Evolutionary conservation across 2,329 filamentous ascomycete genomes (phyloP).

Genomic region (Cryphonectria radicalis): DNA sequence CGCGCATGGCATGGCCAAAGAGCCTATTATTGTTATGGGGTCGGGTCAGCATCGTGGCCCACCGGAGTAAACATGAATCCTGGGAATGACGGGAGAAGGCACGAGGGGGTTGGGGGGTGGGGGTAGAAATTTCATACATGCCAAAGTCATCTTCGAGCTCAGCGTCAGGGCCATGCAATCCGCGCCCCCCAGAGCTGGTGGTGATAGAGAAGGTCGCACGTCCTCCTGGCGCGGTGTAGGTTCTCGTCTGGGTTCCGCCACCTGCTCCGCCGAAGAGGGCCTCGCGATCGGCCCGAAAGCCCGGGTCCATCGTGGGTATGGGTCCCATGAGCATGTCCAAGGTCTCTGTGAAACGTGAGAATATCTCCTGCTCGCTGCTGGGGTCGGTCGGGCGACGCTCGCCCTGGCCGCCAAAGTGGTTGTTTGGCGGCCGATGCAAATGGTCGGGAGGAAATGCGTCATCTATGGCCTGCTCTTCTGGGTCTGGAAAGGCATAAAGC

Average conservation of each 20-base stretch:
- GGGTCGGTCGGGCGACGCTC: constrained; percentile 31
- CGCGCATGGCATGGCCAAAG: constrained; percentile 51
- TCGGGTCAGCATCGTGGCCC: constrained; percentile 39
- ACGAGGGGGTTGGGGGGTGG: background rate
- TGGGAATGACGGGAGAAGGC: constrained; percentile 19
- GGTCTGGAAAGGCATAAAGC: constrained; percentile 49
- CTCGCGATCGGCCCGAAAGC: constrained; percentile 15
- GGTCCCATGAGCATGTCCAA: constrained; percentile 46
- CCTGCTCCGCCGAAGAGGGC: constrained; percentile 13
- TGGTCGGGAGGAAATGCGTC: constrained; percentile 44
- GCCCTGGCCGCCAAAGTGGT: constrained; percentile 8
- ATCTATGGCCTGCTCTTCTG: constrained; percentile 63
- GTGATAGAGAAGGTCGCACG: constrained; percentile 27
- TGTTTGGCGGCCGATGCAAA: constrained; percentile 36
- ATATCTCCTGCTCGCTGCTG: constrained; percentile 41
- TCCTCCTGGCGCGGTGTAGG: constrained; percentile 18
- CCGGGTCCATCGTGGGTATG: constrained; percentile 36
- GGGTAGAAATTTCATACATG: constrained; percentile 45
- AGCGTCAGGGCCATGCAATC: constrained; percentile 41
- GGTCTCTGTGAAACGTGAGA: constrained; percentile 44
- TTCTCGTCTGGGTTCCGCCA: constrained; percentile 19
- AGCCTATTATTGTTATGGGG: constrained; percentile 41
- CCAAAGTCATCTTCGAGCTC: constrained; percentile 53
- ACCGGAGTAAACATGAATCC: constrained; percentile 29
- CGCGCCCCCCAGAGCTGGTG: constrained; percentile 20